phyloP scores from a whole-genome alignment of 2,329 filamentous ascomycete species.

The Fusarium coffeatum region DNA sequence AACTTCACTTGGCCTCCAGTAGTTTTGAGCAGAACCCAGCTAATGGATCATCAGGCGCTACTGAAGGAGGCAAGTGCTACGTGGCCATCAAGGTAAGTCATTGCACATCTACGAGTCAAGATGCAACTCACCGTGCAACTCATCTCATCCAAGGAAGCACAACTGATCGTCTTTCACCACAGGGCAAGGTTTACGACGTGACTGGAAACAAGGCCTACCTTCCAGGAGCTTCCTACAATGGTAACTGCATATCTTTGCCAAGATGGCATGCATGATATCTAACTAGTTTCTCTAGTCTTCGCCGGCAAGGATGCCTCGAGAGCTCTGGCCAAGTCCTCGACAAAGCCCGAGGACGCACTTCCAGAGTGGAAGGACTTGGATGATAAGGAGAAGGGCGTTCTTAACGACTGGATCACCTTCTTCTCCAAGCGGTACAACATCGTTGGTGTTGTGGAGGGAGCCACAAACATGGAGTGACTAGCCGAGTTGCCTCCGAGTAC shows the following conservation, averaged over 20 bases:
- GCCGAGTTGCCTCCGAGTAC: constrained; percentile 34
- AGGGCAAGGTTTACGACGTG: constrained; percentile 96
- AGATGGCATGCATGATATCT: constrained; percentile 1
- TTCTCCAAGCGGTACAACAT: constrained; percentile 98
- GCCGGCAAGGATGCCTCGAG: constrained; percentile 96
- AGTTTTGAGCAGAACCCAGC: not conserved
- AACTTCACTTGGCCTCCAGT: not conserved
- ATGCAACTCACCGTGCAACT: constrained; percentile 9
- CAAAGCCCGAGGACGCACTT: constrained; percentile 84
- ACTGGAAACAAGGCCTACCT: constrained; percentile 89
- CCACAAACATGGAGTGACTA: constrained; percentile 65
- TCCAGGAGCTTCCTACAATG: constrained; percentile 83
- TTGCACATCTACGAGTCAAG: not conserved
- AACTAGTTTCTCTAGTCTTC: constrained; percentile 73
- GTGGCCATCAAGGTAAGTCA: constrained; percentile 74
- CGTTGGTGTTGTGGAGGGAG: constrained; percentile 74
- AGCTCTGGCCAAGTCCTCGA: constrained; percentile 86
- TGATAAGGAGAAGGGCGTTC: constrained; percentile 84
- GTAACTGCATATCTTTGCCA: constrained; percentile 59
- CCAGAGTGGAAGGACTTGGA: constrained; percentile 85
- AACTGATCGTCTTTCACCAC: constrained; percentile 23
- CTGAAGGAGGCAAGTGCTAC: constrained; percentile 72
- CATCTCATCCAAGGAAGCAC: constrained; percentile 2
- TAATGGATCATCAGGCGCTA: constrained; percentile 63
- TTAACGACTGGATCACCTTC: constrained; percentile 95